Percentiles rank a stretch among this genome's conserved stretches.
Conservation (phyloP, 495 filamentous ascomycete genomes). For the Talaromyces proteolyticus region DNA sequence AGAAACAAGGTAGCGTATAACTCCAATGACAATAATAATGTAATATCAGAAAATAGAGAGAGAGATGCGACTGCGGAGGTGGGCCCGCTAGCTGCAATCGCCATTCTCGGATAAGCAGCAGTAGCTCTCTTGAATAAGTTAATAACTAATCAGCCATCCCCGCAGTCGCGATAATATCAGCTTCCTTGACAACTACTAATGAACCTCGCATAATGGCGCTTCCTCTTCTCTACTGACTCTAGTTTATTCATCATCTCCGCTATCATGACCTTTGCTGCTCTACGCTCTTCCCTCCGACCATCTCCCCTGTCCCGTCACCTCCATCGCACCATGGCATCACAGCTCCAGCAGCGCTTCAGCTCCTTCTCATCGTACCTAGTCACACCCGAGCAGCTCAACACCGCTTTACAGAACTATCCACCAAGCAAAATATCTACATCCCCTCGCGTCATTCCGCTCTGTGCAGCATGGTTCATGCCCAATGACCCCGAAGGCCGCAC, state of each 20-base stretch:
- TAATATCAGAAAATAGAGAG: constrained; percentile 1
- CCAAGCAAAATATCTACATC: constrained; percentile 67
- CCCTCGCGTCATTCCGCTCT: constrained; percentile 79
- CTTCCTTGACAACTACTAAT: no score
- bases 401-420: constrained; percentile 72
- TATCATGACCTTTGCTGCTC: constrained; percentile 32
- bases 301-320: constrained; percentile 21
- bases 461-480: constrained; percentile 92
- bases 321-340: constrained; percentile 27
- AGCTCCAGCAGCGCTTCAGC: constrained; percentile 27
- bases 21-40: neutral
- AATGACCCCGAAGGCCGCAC: constrained; percentile 73
- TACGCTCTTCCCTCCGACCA: constrained; percentile 22
- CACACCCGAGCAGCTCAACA: constrained; percentile 72
- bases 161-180: no score
- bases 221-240: neutral
- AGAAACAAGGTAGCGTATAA: neutral
- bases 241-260: neutral
- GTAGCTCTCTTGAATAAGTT: no score
- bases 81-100: no score
- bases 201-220: neutral
- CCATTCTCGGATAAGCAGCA: no score
- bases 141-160: no score
- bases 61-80: no score
- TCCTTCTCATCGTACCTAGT: constrained; percentile 77